Conservation (phyloP, 345 rosid genomes). For the Moricandia moricandioides region DNA sequence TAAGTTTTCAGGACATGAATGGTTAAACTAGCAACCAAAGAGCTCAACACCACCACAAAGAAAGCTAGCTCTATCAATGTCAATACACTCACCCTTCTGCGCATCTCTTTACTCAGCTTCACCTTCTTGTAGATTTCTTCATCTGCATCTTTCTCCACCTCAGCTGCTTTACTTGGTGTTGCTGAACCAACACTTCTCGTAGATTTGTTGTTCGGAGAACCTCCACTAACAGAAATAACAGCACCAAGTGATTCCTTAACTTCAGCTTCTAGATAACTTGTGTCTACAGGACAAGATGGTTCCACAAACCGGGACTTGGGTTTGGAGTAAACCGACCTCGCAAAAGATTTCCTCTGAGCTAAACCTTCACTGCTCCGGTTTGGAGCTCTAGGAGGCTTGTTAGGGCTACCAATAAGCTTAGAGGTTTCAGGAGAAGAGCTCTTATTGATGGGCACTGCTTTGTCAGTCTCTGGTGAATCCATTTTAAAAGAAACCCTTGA, state of each 20-base stretch:
- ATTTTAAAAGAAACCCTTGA: conserved; percentile 15
- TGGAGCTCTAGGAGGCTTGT: conserved; percentile 67
- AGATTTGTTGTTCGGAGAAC: conserved; percentile 52
- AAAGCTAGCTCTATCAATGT: conserved; percentile 53
- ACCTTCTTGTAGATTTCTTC: conserved; percentile 66
- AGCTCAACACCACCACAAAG: conserved; percentile 39
- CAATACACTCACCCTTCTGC: conserved; percentile 36
- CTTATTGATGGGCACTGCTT: conserved; percentile 31
- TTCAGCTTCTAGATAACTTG: conserved; percentile 44
- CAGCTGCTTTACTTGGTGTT: conserved; percentile 39
- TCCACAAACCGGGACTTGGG: conserved; percentile 93
- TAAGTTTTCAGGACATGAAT: conserved; percentile 30
- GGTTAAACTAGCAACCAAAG: conserved; percentile 61
- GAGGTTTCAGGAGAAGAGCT: conserved; percentile 53
- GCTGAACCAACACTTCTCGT: conserved; percentile 28
- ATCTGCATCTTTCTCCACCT: conserved; percentile 46
- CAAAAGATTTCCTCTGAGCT: conserved; percentile 46
- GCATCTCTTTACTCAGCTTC: conserved; percentile 46
- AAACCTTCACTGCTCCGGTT: conserved; percentile 34
- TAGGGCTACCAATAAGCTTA: conserved; percentile 41
- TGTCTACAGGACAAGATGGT: conserved; percentile 46
- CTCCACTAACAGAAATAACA: conserved; percentile 38
- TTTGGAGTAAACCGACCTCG: conserved; percentile 62
- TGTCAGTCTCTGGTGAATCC: conserved; percentile 33
- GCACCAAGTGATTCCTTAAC: conserved; percentile 40